Conservation (phyloP, 495 filamentous ascomycete species). For the Recurvomyces mirabilis region DNA sequence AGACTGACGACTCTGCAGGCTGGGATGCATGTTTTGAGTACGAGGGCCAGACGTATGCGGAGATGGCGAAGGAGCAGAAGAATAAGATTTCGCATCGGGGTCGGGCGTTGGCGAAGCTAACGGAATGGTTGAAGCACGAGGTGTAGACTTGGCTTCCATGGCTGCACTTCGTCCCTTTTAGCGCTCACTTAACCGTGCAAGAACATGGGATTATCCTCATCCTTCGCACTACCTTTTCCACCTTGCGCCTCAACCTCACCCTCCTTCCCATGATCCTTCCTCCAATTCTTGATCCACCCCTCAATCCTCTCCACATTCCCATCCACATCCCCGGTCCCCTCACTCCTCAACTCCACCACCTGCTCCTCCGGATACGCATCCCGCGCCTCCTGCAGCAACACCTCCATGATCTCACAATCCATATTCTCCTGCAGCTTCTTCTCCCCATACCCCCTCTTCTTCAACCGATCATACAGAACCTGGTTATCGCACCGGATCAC, state of each 20-base stretch:
- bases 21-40: constrained; percentile 98
- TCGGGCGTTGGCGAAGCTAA: constrained; percentile 74
- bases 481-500: constrained; percentile 73
- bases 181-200: constrained; percentile 17
- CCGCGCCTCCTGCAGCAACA: constrained; percentile 78
- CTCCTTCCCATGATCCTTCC: constrained; percentile 43
- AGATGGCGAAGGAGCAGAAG: constrained; percentile 90
- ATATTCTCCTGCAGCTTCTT: constrained; percentile 90
- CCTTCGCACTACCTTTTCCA: constrained; percentile 8
- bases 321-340: constrained; percentile 72
- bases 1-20: constrained; percentile 43
- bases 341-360: constrained; percentile 80
- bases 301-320: constrained; percentile 75
- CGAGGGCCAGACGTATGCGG: constrained; percentile 86
- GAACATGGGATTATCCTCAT: constrained; percentile 20
- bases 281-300: constrained; percentile 74
- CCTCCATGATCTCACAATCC: constrained; percentile 95
- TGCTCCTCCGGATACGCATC: constrained; percentile 81
- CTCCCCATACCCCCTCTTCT: constrained; percentile 64
- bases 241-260: constrained; percentile 12
- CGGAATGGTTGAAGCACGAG: constrained; percentile 57
- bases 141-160: not conserved
- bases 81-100: constrained; percentile 85
- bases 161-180: too few relatives aligned
- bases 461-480: constrained; percentile 75